These are phyloP conservation scores for Xylariaceae sp. DNA, from an alignment of 2,329 filamentous ascomycete species.

Conservation along the genomic window DNA sequence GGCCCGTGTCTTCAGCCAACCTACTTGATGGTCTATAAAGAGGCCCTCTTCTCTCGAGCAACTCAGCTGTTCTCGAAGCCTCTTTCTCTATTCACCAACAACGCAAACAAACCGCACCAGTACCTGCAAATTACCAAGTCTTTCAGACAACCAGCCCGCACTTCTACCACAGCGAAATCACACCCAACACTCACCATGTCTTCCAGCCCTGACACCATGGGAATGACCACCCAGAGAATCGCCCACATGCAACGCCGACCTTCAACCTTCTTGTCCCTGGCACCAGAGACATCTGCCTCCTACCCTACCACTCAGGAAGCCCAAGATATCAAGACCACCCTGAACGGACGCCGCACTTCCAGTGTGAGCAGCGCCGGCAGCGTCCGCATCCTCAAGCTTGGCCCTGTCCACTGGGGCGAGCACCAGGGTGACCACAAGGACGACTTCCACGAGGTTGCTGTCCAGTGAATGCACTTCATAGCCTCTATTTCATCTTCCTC, in stretches of 20 bases:
- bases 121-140: neutral
- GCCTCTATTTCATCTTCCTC: too few species aligned
- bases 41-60: too few species aligned
- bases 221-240: conserved; percentile 12
- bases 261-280: conserved; percentile 50
- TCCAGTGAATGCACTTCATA: too few species aligned
- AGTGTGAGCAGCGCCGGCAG: conserved; percentile 46
- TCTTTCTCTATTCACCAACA: neutral
- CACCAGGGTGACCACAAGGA: conserved; percentile 52
- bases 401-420: conserved; percentile 61
- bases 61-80: too few species aligned
- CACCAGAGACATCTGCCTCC: conserved; percentile 53
- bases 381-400: conserved; percentile 57
- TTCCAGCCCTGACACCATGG: conserved; percentile 7
- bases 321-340: conserved; percentile 29
- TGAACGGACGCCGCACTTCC: conserved; percentile 44
- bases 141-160: neutral
- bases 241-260: conserved; percentile 25
- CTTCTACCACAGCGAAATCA: conserved; percentile 2
- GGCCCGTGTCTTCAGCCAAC: neutral
- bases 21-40: neutral
- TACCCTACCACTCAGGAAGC: conserved; percentile 41
- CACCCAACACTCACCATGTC: conserved; percentile 22
- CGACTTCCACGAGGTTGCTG: conserved; percentile 49
- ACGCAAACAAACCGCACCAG: neutral